Percentiles rank a stretch among this genome's conserved stretches.
These are phyloP conservation scores for Fusarium globosum DNA, from an alignment of 2,329 filamentous ascomycete species.

Conservation along the genomic window DNA sequence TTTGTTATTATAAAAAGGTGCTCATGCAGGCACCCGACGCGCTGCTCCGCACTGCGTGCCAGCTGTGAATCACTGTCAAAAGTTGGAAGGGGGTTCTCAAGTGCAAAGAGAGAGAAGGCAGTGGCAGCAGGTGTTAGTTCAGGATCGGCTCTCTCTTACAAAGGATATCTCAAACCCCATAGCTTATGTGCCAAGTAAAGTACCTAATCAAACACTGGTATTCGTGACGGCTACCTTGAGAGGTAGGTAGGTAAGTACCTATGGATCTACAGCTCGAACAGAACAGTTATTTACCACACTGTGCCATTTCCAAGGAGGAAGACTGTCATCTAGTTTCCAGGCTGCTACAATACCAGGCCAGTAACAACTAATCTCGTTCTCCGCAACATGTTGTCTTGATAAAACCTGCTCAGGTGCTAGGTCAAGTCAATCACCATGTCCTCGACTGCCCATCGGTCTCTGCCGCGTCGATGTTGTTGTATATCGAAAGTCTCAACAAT, in stretches of 20 bases:
- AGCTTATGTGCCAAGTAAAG: neutral
- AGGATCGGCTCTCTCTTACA: neutral
- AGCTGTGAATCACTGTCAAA: slow-evolving; percentile 21
- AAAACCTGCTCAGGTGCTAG: neutral
- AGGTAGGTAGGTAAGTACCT: neutral
- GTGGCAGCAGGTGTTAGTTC: neutral
- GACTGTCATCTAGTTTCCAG: neutral
- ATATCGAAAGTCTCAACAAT: slow-evolving; percentile 5
- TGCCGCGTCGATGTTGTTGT: neutral
- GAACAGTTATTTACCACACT: neutral
- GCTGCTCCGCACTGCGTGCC: neutral
- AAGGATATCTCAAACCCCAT: neutral
- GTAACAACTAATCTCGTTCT: neutral
- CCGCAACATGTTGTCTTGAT: neutral
- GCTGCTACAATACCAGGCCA: neutral
- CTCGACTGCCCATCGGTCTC: slow-evolving; percentile 4
- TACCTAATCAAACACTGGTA: neutral
- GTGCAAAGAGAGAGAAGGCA: neutral
- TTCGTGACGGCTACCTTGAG: slow-evolving; percentile 16
- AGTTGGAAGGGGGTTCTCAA: neutral
- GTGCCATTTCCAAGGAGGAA: slow-evolving; percentile 7
- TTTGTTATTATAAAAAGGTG: neutral
- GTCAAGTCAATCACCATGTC: slow-evolving; percentile 39
- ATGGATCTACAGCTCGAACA: neutral
- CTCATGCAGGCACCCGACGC: neutral